phyloP scores from a whole-genome alignment of 2,329 filamentous ascomycete species.

The Epichloe uncinata region DNA sequence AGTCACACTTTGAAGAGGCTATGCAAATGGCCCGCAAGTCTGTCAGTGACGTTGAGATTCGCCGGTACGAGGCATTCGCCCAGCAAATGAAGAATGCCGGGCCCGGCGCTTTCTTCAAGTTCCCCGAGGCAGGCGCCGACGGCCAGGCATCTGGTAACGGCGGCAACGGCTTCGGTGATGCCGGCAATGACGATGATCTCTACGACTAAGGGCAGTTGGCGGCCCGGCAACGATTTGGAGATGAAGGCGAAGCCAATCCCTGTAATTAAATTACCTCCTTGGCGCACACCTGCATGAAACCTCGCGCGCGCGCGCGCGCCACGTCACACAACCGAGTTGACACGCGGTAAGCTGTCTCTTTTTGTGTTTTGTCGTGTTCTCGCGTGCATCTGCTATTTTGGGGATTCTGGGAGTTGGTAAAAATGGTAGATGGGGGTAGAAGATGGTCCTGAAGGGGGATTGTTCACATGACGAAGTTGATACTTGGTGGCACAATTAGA shows the following conservation, averaged over 20 bases:
- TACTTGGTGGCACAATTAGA: conserved; percentile 5
- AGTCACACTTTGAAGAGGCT: conserved; percentile 95
- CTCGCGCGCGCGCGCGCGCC: background rate
- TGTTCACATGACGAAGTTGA: conserved; percentile 1
- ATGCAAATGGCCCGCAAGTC: conserved; percentile 92
- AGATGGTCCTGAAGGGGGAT: conserved; percentile 3
- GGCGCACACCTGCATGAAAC: conserved; percentile 19
- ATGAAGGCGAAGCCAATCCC: conserved; percentile 10
- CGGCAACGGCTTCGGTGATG: conserved; percentile 61
- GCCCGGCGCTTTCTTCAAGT: conserved; percentile 95
- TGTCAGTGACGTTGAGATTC: conserved; percentile 92
- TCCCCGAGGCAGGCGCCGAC: conserved; percentile 61
- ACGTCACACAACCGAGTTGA: conserved; percentile 5
- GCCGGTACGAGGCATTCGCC: conserved; percentile 94
- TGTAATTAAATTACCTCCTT: conserved; percentile 36
- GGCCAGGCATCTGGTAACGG: conserved; percentile 47
- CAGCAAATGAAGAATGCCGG: conserved; percentile 99
- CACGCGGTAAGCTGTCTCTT: background rate
- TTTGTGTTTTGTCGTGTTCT: conserved; percentile 10
- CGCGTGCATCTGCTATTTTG: conserved; percentile 13
- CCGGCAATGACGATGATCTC: conserved; percentile 89
- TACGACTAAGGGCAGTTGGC: conserved; percentile 64
- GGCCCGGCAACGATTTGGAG: conserved; percentile 7
- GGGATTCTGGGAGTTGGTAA: conserved; percentile 22
- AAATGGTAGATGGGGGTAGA: conserved; percentile 14